Evolutionary conservation across 1,139 yeast species (phyloP).

Genomic region (Hyphopichia wangnamkhiaoensis): DNA sequence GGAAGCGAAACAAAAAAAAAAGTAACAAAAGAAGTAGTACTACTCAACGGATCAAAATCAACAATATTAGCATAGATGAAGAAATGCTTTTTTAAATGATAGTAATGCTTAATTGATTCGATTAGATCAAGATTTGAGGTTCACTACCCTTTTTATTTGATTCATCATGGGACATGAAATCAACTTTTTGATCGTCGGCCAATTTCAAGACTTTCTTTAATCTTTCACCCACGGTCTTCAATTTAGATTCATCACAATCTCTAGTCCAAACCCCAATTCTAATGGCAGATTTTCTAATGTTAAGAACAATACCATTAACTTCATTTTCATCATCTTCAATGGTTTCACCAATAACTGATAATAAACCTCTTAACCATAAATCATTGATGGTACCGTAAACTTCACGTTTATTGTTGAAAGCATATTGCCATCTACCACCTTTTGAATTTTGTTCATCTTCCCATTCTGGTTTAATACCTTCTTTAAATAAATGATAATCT

Average conservation of each 20-base stretch:
- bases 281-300: constrained; percentile 79
- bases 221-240: constrained; percentile 74
- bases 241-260: constrained; percentile 66
- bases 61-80: no score
- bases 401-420: constrained; percentile 71
- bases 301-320: constrained; percentile 93
- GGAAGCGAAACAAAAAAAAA: no score
- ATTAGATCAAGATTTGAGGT: constrained; percentile 34
- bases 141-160: constrained; percentile 46
- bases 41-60: no score
- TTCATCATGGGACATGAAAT: constrained; percentile 69
- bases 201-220: constrained; percentile 80
- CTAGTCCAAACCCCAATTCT: constrained; percentile 94
- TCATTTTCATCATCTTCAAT: constrained; percentile 86
- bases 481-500: constrained; percentile 94
- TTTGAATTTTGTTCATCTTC: constrained; percentile 84
- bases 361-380: constrained; percentile 87
- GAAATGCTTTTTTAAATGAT: not conserved
- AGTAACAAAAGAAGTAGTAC: no score
- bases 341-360: constrained; percentile 95
- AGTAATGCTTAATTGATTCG: not conserved
- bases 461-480: constrained; percentile 98
- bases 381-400: constrained; percentile 71
- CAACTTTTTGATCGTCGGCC: constrained; percentile 68
- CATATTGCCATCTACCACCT: constrained; percentile 90